phyloP scores from a whole-genome alignment of 2,329 filamentous ascomycete species.

The Trichoderma sp. region DNA sequence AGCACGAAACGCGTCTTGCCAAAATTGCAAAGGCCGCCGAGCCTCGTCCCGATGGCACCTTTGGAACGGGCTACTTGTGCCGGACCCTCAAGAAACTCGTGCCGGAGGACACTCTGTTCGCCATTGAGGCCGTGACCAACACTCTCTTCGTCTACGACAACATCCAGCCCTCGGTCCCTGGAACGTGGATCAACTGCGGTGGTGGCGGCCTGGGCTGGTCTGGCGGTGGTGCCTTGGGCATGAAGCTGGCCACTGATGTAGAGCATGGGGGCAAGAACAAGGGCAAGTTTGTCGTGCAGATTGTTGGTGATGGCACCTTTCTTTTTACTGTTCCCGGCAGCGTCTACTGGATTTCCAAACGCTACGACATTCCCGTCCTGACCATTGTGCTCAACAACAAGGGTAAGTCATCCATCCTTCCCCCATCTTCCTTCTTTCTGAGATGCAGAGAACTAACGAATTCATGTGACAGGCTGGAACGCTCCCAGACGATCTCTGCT shows the following conservation, averaged over 20 bases:
- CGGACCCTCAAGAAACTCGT: slow-evolving; percentile 37
- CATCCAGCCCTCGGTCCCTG: slow-evolving; percentile 66
- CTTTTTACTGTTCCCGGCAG: slow-evolving; percentile 57
- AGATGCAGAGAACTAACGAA: background rate
- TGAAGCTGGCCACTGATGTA: slow-evolving; percentile 65
- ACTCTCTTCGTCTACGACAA: slow-evolving; percentile 69
- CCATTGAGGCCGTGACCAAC: slow-evolving; percentile 77
- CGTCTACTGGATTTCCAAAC: slow-evolving; percentile 57
- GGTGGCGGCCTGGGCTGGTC: slow-evolving; percentile 81
- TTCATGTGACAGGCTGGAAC: slow-evolving; percentile 52
- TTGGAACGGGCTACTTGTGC: slow-evolving; percentile 45
- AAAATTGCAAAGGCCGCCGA: slow-evolving; percentile 58
- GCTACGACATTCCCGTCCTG: slow-evolving; percentile 56
- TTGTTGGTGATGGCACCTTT: slow-evolving; percentile 60
- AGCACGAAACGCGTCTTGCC: slow-evolving; percentile 60
- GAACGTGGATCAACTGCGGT: slow-evolving; percentile 79
- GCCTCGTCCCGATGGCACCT: slow-evolving; percentile 60
- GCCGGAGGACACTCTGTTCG: slow-evolving; percentile 65
- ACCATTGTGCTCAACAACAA: slow-evolving; percentile 61
- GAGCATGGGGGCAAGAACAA: slow-evolving; percentile 49
- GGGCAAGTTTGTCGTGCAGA: slow-evolving; percentile 55
- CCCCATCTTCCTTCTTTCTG: no score
- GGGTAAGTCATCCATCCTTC: slow-evolving; percentile 38
- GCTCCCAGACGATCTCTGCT: slow-evolving; percentile 58
- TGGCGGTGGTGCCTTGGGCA: slow-evolving; percentile 72